Base-by-base conservation (phyloP, 495 filamentous ascomycete species). In the Cetradonia linearis region DNA sequence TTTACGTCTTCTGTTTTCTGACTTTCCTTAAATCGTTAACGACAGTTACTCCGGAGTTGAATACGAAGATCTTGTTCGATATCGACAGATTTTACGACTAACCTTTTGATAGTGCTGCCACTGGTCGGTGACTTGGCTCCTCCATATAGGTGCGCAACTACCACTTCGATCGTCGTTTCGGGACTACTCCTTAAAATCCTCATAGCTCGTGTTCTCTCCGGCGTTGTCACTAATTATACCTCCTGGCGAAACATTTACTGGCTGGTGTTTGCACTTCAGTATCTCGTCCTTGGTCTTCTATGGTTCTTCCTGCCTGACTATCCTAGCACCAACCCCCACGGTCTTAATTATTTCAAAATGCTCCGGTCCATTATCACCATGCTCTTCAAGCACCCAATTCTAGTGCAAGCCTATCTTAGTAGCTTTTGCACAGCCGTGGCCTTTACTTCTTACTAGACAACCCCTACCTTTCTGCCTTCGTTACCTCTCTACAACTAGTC, bases 281-380 rank as follows among this genome's bases (percentile, higher is more conserved):
- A 78, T 64, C 62, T 82, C n/a, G 85, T 92, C 60, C 76, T 86
- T 61, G 62, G 67, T 5, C 68, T 85, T 3, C 77, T 92, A 10
- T 93, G 81, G 76, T 58, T 85, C 40, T 88, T 81, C 68, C 85
- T 94, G 81, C 87, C 87, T 0, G 87, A 90, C 67, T 94, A 92
- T 67, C 89, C 89, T 0, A 73, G 78, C 31, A 84, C 85, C 30
- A 91, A 89, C 69, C 84, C 81, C 1, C 52, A 68, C 57, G 80
- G 77, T 0, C 66, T 84, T 23, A 80, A 80, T 53, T 94, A 94
- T 70, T 77, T 82, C 65, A 72, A 76, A 2, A 81, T 89, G 68
- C 76, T 92, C 4, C 78, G 72, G 63, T 76, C 73, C 27, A 88
- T 92, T n/a, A 63, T 79, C 23, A 60, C 72, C 8, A 77, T 92